Base-by-base conservation (phyloP, 345 rosid genomes). In the Ailanthus altissimus region DNA sequence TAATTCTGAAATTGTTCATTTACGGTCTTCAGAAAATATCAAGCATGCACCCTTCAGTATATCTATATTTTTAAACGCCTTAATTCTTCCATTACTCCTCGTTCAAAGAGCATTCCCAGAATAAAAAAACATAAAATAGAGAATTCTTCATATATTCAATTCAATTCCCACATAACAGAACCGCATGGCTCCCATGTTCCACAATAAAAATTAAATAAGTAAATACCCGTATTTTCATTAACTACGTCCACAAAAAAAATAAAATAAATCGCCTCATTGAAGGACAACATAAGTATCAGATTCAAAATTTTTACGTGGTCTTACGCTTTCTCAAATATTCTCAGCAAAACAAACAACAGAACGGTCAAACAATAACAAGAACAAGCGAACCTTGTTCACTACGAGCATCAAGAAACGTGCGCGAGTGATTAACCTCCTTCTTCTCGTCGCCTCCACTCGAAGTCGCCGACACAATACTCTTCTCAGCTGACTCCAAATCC, bases 361-460 rank as follows among this genome's bases (percentile, higher is more conserved):
- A 51, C 1, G 0, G 56, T 8, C 2, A 69, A 40, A 5, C 66
- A 16, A n/a, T n/a, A n/a, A n/a, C n/a, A n/a, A n/a, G n/a, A n/a
- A 61, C 58, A 61, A 74, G 5, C 53, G 65, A 75, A 96, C 99
- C 99, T 88, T 90, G 75, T 77, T 88, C 97, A 40, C 89, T 86
- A 45, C 81, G 86, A 20, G 88, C 99, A 71, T 93, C 91, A 56
- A 90, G 81, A 80, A 95, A 92, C 47, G 92, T 83, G 74, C 92
- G 93, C 4, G 90, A 83, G 80, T 87, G 94, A 75, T 64, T 79
- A 47, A 72, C 75, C 82, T 80, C 83, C 79, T 63, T 63, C 54
- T 23, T 49, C 32, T 78, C 72, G 10, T 76, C 78, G 47, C 32
- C 58, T 36, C 21, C 23, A 8, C 45, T 42, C 4, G 69, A 61